Base-by-base conservation (phyloP, 2,329 filamentous ascomycete species). In the Ophiosphaerella herpotricha region DNA sequence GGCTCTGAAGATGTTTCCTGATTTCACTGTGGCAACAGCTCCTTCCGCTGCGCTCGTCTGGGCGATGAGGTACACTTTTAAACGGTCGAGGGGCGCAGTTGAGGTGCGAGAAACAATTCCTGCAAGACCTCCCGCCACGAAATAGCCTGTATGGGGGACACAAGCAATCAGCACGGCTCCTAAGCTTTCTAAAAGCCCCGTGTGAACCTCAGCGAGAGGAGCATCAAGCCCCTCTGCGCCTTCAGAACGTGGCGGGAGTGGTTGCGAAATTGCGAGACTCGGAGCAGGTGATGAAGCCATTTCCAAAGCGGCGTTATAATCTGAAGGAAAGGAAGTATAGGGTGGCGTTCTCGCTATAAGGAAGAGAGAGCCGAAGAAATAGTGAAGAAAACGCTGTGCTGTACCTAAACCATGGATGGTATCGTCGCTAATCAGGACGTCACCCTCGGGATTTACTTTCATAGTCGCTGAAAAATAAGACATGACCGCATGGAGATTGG, bases 31-130 rank as follows among this genome's bases (percentile, higher is more conserved):
- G 48, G 82, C 75, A 39, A 87, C 74, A 8, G 85, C 84, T 49
- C 83, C 80, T 60, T 83, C 68, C 50, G 80, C 81, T 48, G 80
- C 77, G 57, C 81, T 83, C 50, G 91, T 96, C 74, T 95, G 93
- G 45, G 96, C 93, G 66, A 99, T 94, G 45, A 99, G 84, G 74
- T 96, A 97, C 59, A 99, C 94, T 78, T 97, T 97, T 51, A 99
- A 81, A 64, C 94, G 91, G 78, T 99, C 94, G 75, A 99, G 86
- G 52, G 94, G 94, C 53, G 94, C 94, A 62, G 94, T 99, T 57
- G 90, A 89, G 70, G 94, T 97, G 71, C 94, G 88, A 71, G 93
- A 97, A 66, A 97, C 87, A 73, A 91, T 93, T 73, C 94, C 94
- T 73, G 93, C 91, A 72, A 96, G 81, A 75, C 91, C 94, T 80